Percentiles rank a stretch among this genome's conserved stretches.
These are phyloP conservation scores for Pneumocystis sp. DNA, from an alignment of 1,139 yeast genomes.

Conservation along the genomic window DNA sequence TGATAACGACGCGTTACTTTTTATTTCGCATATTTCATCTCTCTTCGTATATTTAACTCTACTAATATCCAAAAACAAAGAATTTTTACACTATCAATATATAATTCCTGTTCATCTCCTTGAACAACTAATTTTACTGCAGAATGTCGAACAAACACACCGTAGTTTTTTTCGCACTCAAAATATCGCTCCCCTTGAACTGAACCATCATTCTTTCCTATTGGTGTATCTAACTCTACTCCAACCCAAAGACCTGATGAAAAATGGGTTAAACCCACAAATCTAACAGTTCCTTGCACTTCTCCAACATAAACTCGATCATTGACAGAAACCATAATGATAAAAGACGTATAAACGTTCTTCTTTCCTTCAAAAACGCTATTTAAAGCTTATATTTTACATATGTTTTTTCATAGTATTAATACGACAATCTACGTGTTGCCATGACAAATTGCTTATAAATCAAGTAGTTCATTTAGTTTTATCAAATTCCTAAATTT, in stretches of 20 bases:
- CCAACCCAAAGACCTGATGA: constrained; percentile 48
- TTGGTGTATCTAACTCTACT: constrained; percentile 43
- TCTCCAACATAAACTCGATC: constrained; percentile 5
- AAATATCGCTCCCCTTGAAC: constrained; percentile 54
- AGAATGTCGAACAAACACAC: constrained; percentile 27
- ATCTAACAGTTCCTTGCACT: constrained; percentile 13
- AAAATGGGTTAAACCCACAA: constrained; percentile 14
- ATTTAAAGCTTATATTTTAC: not conserved
- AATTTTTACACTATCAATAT: not conserved
- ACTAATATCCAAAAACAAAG: not conserved
- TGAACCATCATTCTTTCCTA: constrained; percentile 69
- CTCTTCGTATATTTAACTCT: not conserved
- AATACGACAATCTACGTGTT: not conserved
- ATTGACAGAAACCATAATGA: not conserved
- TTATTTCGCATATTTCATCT: not conserved
- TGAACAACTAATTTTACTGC: not conserved
- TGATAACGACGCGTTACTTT: not conserved
- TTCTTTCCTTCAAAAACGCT: not conserved
- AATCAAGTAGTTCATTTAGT: no score
- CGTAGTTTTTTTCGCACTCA: constrained; percentile 36
- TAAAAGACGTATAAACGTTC: not conserved
- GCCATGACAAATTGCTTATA: not conserved
- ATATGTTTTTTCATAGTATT: not conserved
- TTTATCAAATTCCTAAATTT: no score
- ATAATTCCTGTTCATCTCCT: not conserved